These are phyloP conservation scores for Salix suchowensis DNA, from an alignment of 345 rosid genomes.

Conservation along the genomic window DNA sequence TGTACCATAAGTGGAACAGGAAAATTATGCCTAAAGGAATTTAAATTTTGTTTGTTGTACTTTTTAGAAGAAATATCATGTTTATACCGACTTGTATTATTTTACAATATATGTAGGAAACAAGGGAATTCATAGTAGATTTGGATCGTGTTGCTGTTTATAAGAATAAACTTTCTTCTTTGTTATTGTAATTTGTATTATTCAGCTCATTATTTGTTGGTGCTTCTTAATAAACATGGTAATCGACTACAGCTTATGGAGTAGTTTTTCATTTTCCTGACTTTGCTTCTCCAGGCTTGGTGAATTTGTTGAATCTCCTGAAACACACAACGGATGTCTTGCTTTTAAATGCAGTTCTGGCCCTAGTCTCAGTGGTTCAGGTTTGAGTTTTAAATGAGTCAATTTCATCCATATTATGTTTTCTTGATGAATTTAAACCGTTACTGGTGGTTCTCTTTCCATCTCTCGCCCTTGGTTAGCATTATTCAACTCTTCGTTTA, in stretches of 20 bases:
- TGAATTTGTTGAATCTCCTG: background rate
- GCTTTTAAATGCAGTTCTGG: background rate
- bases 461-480: background rate
- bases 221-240: background rate
- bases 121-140: background rate
- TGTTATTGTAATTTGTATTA: background rate
- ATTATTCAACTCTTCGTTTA: background rate
- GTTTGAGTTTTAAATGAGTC: background rate
- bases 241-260: background rate
- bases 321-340: background rate
- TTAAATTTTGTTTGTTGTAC: slow-evolving; percentile 15
- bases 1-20: background rate
- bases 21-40: background rate
- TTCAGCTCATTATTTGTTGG: background rate
- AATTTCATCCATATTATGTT: background rate
- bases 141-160: background rate
- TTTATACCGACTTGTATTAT: background rate
- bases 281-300: background rate
- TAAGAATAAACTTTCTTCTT: background rate
- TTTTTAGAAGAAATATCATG: background rate
- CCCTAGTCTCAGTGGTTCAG: background rate
- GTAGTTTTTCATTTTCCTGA: background rate
- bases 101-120: background rate
- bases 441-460: background rate
- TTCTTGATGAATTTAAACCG: too few species aligned